These are phyloP conservation scores for Choanephora cucurbitarum DNA, from an alignment of 371 early-diverging fungal genomes.

Conservation along the genomic window DNA sequence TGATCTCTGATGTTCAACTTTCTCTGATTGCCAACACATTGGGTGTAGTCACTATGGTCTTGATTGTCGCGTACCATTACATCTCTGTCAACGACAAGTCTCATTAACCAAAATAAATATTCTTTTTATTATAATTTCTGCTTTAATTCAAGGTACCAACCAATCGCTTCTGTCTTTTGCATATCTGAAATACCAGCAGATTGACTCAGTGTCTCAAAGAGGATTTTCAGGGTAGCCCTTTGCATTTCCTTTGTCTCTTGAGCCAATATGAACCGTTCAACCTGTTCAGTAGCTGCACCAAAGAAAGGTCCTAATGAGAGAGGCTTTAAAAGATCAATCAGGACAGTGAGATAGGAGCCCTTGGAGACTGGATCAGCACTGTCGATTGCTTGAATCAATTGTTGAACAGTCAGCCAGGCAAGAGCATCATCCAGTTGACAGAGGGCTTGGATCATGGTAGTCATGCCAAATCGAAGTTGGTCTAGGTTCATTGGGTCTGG, in stretches of 20 bases:
- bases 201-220: constrained; percentile 53
- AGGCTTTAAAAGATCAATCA: constrained; percentile 49
- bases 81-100: constrained; percentile 49
- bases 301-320: constrained; percentile 54
- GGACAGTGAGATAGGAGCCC: constrained; percentile 34
- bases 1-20: constrained; percentile 61
- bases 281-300: constrained; percentile 28
- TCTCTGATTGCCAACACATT: constrained; percentile 58
- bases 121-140: constrained; percentile 20
- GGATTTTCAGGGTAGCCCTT: constrained; percentile 39
- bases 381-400: constrained; percentile 44
- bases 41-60: constrained; percentile 58
- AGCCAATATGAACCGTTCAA: constrained; percentile 22
- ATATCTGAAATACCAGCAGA: constrained; percentile 49
- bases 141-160: constrained; percentile 51
- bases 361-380: constrained; percentile 24
- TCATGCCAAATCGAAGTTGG: constrained; percentile 62
- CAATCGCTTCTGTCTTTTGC: constrained; percentile 50
- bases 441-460: constrained; percentile 56
- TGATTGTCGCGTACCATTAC: constrained; percentile 62
- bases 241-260: constrained; percentile 29
- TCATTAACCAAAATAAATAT: not conserved
- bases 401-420: constrained; percentile 61
- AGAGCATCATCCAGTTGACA: constrained; percentile 63
- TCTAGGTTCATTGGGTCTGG: constrained; percentile 59